These are phyloP conservation scores for Urochloa ruziziensis DNA, from an alignment of 176 grass and related monocot genomes.

Conservation along the genomic window DNA sequence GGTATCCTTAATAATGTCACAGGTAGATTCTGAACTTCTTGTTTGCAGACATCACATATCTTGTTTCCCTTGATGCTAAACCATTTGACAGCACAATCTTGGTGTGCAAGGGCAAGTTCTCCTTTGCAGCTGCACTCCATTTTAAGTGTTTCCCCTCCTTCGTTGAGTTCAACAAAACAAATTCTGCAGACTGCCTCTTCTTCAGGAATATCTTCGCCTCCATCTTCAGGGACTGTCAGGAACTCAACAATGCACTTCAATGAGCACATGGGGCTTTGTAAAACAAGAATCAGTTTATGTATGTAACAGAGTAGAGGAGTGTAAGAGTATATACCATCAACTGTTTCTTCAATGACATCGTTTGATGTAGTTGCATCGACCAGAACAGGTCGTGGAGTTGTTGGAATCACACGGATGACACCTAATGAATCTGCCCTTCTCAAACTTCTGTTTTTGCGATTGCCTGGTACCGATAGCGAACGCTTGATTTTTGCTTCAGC, in stretches of 20 bases:
- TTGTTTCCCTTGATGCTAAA: conserved; percentile 99
- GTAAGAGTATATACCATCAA: conserved; percentile 46
- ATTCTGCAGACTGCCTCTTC: conserved; percentile 99
- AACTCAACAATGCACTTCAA: conserved; percentile 13
- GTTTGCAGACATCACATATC: conserved; percentile 90
- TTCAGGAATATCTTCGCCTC: conserved; percentile 94
- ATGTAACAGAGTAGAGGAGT: conserved; percentile 1
- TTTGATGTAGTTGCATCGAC: conserved; percentile 31
- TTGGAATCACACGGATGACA: conserved; percentile 81
- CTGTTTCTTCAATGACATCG: conserved; percentile 64
- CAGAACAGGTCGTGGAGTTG: conserved; percentile 65
- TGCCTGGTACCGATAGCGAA: conserved; percentile 85
- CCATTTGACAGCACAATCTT: conserved; percentile 99
- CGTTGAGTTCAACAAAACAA: conserved; percentile 87
- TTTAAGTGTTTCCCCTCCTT: conserved; percentile 99
- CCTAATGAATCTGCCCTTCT: conserved; percentile 79
- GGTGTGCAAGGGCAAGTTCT: conserved; percentile 93
- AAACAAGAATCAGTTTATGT: conserved; percentile 3
- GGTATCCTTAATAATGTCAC: conserved; percentile 94
- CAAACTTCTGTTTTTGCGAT: conserved; percentile 75
- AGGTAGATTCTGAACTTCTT: conserved; percentile 89
- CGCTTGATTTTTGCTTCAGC: conserved; percentile 73
- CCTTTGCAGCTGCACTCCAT: conserved; percentile 99
- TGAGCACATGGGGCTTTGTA: conserved; percentile 23
- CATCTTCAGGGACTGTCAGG: conserved; percentile 55